A percentile compares a stretch with the other conserved stretches of the same genome.
Evolutionary conservation across 139 green algal species (phyloP).

Genomic region (Picochlorum sp.): DNA sequence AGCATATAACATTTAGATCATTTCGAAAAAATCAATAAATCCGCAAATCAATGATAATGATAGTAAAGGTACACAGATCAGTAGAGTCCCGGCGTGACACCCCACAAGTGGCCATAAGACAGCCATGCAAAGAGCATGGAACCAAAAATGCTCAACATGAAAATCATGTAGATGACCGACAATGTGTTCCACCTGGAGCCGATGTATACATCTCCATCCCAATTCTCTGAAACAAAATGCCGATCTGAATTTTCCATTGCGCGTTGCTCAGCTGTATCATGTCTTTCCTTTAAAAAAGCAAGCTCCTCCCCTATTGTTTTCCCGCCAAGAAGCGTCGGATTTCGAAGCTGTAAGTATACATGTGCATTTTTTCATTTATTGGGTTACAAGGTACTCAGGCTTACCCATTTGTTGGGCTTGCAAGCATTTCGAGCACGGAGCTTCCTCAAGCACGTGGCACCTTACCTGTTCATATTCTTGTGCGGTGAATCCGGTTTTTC

Average conservation of each 20-base stretch:
- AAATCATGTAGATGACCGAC: conserved; percentile 5
- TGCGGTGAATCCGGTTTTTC: conserved; percentile 14
- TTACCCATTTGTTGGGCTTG: too few species aligned
- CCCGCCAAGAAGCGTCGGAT: conserved; percentile 15
- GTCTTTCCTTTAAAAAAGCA: conserved; percentile 8
- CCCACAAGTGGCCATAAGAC: conserved; percentile 13
- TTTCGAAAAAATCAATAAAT: too few species aligned
- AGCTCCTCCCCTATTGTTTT: conserved; percentile 16
- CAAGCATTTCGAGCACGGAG: too few species aligned
- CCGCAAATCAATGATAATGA: neutral
- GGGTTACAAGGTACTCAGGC: too few species aligned
- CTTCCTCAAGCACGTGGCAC: too few species aligned
- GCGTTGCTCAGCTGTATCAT: conserved; percentile 1
- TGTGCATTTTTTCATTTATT: too few species aligned
- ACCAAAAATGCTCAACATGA: neutral
- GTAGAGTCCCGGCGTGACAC: neutral
- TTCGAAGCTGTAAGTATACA: conserved; percentile 7
- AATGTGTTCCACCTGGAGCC: conserved; percentile 21
- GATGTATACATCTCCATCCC: conserved; percentile 23
- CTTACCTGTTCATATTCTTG: conserved; percentile 7
- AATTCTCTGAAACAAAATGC: neutral
- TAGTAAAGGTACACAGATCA: neutral
- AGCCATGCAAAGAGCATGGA: conserved; percentile 12
- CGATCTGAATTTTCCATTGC: neutral
- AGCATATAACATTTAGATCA: too few species aligned